These are phyloP conservation scores for Leavenworthia alabamica DNA, from an alignment of 345 rosid genomes.

Conservation along the genomic window DNA sequence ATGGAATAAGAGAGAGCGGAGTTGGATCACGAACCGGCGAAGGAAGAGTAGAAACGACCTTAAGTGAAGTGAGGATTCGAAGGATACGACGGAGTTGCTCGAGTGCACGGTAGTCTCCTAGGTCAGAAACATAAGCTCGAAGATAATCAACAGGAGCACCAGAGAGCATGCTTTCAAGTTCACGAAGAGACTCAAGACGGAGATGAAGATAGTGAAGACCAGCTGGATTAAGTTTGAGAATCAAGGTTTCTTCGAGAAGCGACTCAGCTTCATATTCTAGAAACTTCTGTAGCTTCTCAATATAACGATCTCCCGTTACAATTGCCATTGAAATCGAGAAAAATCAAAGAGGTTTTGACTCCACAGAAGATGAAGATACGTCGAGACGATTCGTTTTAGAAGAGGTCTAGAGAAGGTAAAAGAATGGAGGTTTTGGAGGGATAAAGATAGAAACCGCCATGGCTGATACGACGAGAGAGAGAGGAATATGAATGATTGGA, in stretches of 20 bases:
- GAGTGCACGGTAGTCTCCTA: conserved; percentile 90
- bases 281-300: conserved; percentile 73
- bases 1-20: conserved; percentile 71
- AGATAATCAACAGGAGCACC: conserved; percentile 94
- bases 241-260: conserved; percentile 55
- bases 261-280: conserved; percentile 63
- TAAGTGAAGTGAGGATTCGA: conserved; percentile 65
- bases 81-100: conserved; percentile 90
- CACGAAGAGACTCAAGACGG: conserved; percentile 80
- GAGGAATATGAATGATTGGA: conserved; percentile 16
- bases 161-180: conserved; percentile 75
- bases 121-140: conserved; percentile 90
- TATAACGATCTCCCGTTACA: conserved; percentile 96
- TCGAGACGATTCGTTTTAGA: background rate
- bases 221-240: conserved; percentile 84
- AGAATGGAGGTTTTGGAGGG: conserved; percentile 35
- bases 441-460: conserved; percentile 38
- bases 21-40: conserved; percentile 79
- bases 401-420: conserved; percentile 14
- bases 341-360: background rate
- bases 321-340: conserved; percentile 47
- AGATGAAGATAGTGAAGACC: conserved; percentile 94
- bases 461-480: conserved; percentile 9
- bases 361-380: background rate
- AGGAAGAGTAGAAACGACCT: conserved; percentile 70